Conservation (phyloP, 257 asterid species). For the Misopates orontium region DNA sequence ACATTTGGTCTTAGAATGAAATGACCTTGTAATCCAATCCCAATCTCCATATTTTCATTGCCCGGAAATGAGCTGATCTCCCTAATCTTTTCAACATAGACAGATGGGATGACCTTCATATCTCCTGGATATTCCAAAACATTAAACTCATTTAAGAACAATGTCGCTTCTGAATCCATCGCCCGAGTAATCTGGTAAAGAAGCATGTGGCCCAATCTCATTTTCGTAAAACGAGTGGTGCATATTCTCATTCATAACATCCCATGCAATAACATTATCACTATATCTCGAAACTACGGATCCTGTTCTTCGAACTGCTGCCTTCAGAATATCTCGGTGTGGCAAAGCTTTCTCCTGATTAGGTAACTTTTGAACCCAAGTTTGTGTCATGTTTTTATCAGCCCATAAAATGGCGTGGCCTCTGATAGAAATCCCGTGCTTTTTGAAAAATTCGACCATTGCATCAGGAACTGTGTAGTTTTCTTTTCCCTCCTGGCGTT, state of each 20-base stretch:
- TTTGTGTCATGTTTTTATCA: constrained; percentile 19
- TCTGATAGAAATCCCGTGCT: constrained; percentile 35
- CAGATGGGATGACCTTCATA: constrained; percentile 36
- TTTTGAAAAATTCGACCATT: constrained; percentile 44
- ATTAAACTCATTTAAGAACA: constrained; percentile 55
- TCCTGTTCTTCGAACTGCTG: constrained; percentile 30
- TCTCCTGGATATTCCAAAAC: constrained; percentile 46
- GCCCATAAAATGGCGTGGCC: constrained; percentile 63
- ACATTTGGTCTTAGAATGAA: constrained; percentile 36
- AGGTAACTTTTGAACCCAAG: constrained; percentile 31
- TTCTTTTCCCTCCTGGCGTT: constrained; percentile 30
- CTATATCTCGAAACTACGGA: constrained; percentile 52
- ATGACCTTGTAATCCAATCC: constrained; percentile 58
- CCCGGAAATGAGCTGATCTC: constrained; percentile 50
- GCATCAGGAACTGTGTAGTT: constrained; percentile 53
- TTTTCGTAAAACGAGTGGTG: constrained; percentile 52
- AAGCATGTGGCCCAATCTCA: constrained; percentile 45
- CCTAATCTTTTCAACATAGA: constrained; percentile 36
- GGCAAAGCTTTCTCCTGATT: constrained; percentile 14
- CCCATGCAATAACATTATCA: constrained; percentile 51
- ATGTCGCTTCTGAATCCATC: constrained; percentile 35
- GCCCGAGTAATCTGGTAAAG: constrained; percentile 51
- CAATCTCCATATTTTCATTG: constrained; percentile 37
- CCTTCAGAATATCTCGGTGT: constrained; percentile 30
- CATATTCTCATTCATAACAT: constrained; percentile 59